These are phyloP conservation scores for Lipomyces mesembrius DNA, from an alignment of 805 yeast genomes.

Conservation along the genomic window DNA sequence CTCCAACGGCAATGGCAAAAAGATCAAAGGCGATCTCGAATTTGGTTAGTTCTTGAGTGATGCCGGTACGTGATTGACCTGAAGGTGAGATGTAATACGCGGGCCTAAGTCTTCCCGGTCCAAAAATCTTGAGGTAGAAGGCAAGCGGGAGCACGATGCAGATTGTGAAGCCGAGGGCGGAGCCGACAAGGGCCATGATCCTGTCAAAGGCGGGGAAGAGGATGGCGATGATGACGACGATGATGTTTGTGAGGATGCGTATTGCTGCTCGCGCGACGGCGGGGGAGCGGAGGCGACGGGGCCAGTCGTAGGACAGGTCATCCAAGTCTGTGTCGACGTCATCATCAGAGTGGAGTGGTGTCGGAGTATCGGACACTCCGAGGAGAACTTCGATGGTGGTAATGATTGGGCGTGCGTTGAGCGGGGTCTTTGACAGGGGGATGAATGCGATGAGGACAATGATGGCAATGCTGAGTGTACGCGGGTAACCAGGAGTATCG, in stretches of 20 bases:
- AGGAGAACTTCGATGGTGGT: constrained; percentile 67
- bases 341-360: no score
- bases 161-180: constrained; percentile 76
- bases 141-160: constrained; percentile 78
- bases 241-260: constrained; percentile 56
- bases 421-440: constrained; percentile 83
- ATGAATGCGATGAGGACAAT: constrained; percentile 76
- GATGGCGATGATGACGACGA: constrained; percentile 64
- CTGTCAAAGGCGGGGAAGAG: constrained; percentile 78
- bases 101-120: constrained; percentile 15
- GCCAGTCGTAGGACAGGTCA: neutral
- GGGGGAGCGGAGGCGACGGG: constrained; percentile 8
- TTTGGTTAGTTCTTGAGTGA: neutral
- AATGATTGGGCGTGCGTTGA: constrained; percentile 80
- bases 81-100: constrained; percentile 20
- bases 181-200: constrained; percentile 79
- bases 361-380: constrained; percentile 40
- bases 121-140: constrained; percentile 68
- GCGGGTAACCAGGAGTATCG: constrained; percentile 69
- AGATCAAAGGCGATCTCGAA: constrained; percentile 24
- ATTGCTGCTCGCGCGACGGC: constrained; percentile 39
- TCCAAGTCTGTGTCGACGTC: neutral
- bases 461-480: constrained; percentile 54
- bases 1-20: constrained; percentile 20
- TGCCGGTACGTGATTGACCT: constrained; percentile 11